Conservation (phyloP, 177 flowering plant species). For the Tripterygium wilfordii region DNA sequence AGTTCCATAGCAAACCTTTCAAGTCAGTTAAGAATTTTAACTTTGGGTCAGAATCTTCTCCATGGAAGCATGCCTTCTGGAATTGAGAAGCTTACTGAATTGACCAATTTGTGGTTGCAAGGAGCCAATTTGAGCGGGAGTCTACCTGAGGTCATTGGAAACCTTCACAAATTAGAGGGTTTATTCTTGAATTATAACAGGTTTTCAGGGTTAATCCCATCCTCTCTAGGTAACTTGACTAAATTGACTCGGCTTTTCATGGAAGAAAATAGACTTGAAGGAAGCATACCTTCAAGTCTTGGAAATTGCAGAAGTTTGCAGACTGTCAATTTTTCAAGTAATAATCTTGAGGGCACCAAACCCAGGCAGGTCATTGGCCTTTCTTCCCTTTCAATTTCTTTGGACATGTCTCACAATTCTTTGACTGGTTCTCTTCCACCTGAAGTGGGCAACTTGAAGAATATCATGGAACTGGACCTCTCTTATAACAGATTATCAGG, state of each 20-base stretch:
- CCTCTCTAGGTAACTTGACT: conserved; percentile 20
- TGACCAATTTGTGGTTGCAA: conserved; percentile 2
- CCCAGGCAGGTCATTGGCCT: conserved; percentile 6
- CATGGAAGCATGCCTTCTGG: conserved; percentile 27
- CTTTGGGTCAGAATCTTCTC: conserved; percentile 10
- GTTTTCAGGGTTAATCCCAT: conserved; percentile 22
- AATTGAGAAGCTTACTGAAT: conserved; percentile 17
- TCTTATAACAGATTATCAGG: conserved; percentile 19
- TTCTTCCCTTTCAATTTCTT: background rate
- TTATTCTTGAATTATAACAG: conserved; percentile 3
- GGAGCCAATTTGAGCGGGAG: conserved; percentile 13
- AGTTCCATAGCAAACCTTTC: conserved; percentile 28
- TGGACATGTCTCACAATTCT: background rate
- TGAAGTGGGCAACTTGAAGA: conserved; percentile 17
- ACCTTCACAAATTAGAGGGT: background rate
- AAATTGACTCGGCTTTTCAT: conserved; percentile 2
- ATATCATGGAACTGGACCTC: conserved; percentile 5
- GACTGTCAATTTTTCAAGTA: background rate
- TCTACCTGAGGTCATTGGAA: conserved; percentile 20
- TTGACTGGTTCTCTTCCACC: conserved; percentile 1
- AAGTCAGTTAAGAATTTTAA: conserved; percentile 1
- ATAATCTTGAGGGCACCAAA: conserved; percentile 8
- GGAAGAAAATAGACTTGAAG: conserved; percentile 10
- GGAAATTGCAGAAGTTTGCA: conserved; percentile 6
- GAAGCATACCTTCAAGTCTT: conserved; percentile 19